These are phyloP conservation scores for Volvariella surrecta DNA, from an alignment of 1,284 basidiomycete genomes.

Conservation along the genomic window DNA sequence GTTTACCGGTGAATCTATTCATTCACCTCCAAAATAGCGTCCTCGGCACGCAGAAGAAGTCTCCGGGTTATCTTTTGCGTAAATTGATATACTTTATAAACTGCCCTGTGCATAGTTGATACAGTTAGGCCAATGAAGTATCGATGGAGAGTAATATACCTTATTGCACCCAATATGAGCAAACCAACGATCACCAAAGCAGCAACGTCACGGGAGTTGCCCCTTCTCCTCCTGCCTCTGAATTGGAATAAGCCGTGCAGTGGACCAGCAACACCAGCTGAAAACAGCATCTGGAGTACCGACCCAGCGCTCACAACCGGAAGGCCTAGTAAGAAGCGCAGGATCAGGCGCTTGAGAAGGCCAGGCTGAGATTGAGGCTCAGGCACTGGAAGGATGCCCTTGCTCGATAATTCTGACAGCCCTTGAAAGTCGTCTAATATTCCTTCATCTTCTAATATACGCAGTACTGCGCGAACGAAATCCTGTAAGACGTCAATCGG, in stretches of 20 bases:
- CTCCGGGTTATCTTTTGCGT: constrained; percentile 53
- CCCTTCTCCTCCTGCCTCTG: constrained; percentile 43
- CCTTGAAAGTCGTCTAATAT: constrained; percentile 29
- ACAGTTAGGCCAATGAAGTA: constrained; percentile 1
- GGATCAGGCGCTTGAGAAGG: constrained; percentile 45
- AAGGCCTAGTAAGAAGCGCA: constrained; percentile 63
- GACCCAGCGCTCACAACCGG: constrained; percentile 73
- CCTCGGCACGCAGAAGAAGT: constrained; percentile 62
- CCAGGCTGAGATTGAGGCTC: constrained; percentile 25
- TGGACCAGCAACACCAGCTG: constrained; percentile 51
- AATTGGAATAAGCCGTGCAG: constrained; percentile 60
- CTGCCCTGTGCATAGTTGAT: constrained; percentile 35
- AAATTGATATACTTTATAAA: constrained; percentile 59
- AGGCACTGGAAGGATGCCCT: constrained; percentile 7
- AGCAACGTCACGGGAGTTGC: constrained; percentile 50
- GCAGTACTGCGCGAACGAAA: constrained; percentile 54
- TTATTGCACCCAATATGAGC: constrained; percentile 53
- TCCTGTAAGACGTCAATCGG: constrained; percentile 55
- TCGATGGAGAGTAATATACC: constrained; percentile 30
- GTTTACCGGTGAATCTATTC: constrained; percentile 9
- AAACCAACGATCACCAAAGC: constrained; percentile 55
- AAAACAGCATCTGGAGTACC: constrained; percentile 59
- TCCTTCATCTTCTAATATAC: constrained; percentile 52
- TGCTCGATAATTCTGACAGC: constrained; percentile 15
- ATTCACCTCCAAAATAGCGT: constrained; percentile 72